Evolutionary conservation across 108 stramenopile species (phyloP).

Genomic region (Conticribra guillardii): DNA sequence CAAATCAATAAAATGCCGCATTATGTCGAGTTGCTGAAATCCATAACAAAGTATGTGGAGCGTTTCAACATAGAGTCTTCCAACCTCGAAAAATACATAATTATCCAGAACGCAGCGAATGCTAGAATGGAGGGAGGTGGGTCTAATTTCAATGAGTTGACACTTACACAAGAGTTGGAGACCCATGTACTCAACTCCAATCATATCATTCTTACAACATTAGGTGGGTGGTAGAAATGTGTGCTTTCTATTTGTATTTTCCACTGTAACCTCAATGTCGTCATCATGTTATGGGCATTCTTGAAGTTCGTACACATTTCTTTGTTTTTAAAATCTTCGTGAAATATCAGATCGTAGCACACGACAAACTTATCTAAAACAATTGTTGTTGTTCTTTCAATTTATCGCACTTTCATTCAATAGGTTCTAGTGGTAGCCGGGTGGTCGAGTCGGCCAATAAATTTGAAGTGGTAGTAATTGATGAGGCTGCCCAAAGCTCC

Average conservation of each 20-base stretch:
- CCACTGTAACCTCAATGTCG: no score
- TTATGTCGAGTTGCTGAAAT: constrained; percentile 37
- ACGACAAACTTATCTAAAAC: no score
- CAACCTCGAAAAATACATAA: constrained; percentile 43
- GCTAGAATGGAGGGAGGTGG: constrained; percentile 28
- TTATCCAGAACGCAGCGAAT: constrained; percentile 37
- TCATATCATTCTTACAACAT: constrained; percentile 85
- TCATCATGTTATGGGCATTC: no score
- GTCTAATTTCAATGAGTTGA: constrained; percentile 3
- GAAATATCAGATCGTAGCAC: no score
- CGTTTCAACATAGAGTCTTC: neutral
- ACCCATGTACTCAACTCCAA: constrained; percentile 59
- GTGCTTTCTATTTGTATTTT: no score
- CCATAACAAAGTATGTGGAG: constrained; percentile 51
- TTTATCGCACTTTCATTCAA: no score
- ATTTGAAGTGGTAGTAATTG: constrained; percentile 85
- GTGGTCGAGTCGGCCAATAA: constrained; percentile 47
- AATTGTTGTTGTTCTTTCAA: no score
- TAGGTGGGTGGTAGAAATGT: no score
- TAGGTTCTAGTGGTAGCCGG: constrained; percentile 65
- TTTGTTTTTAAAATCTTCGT: no score
- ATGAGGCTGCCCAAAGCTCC: constrained; percentile 90
- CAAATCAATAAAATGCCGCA: constrained; percentile 52
- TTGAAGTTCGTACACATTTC: no score
- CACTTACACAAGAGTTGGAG: constrained; percentile 38